A percentile compares a stretch with the other conserved stretches of the same genome.
Evolutionary conservation across 371 early-diverging fungal genomes (phyloP).

Genomic region (Phascolomyces articulosus): DNA sequence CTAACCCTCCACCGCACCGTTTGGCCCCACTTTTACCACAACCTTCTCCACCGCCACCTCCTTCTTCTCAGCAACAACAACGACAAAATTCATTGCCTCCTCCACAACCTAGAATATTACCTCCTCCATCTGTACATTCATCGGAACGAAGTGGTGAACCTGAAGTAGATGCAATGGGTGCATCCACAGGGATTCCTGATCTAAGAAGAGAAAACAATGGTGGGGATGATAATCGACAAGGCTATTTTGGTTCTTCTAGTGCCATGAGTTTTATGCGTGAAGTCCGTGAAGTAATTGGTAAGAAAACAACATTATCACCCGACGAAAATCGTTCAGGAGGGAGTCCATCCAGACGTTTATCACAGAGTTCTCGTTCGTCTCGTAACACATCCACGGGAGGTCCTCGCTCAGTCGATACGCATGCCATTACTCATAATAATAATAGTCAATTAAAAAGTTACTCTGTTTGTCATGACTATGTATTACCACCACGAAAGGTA

Average conservation of each 20-base stretch:
- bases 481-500: conserved; percentile 28
- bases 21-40: background rate
- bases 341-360: conserved; percentile 1
- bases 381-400: conserved; percentile 7
- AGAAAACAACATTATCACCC: conserved; percentile 22
- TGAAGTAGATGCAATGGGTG: conserved; percentile 30
- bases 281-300: conserved; percentile 26
- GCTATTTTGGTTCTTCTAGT: conserved; percentile 32
- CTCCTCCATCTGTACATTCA: background rate
- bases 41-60: background rate
- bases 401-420: background rate
- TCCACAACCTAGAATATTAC: background rate
- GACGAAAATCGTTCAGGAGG: conserved; percentile 3
- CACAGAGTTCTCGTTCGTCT: conserved; percentile 13
- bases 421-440: background rate
- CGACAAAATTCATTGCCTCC: background rate
- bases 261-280: conserved; percentile 29
- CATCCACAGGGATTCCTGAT: conserved; percentile 19
- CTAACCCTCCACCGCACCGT: background rate
- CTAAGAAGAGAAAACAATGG: background rate
- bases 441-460: background rate
- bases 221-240: conserved; percentile 15
- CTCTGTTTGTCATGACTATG: conserved; percentile 19
- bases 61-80: background rate
- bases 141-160: background rate